Evolutionary conservation across 768 basidiomycete species (phyloP), one percentile per base, ranked within the genome.

Genomic region (Leccinum arenicola): DNA sequence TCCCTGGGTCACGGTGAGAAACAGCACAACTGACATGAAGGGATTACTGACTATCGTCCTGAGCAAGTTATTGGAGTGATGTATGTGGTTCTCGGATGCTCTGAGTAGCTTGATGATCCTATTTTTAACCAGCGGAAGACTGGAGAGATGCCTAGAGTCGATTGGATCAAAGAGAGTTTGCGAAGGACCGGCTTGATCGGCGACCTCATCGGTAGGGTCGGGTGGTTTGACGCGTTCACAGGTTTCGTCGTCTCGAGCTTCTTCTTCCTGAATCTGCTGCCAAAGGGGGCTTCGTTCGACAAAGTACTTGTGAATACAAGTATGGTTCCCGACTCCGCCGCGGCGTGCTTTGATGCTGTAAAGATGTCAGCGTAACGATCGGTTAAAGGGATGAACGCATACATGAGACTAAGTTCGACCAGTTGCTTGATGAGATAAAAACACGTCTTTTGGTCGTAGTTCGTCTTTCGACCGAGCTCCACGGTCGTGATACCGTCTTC

Each of bases 381-480:
- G n/a, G 35, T 15, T 0, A 35, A 36, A 43, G 12, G 49, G 57
- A 54, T 25, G 50, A 40, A 29, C 17, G 64, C 87, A 55, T 78
- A 90, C 89, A 94, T 82, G 43, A 91, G 77, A 66, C 83, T 85
- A 55, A 95, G 77, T 54, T 87, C 85, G 3, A 86, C 78, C 17
- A 95, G 77, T 64, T 91, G 86, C 63, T 85, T 84, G 58, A 93
- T 83, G 58, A 93, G 83, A 73, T 95, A 95, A 70, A 91, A 92
- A 62, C 91, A 91, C 2, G 90, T 89, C 73, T 94, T 95, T 69
- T 91, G 91, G 68, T 94, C 93, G 66, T 95, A 93, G 52, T 83
- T 84, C 10, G 93, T 87, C 66, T 83, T 79, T 64, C 84, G 84
- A 25, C 90, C 89, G 14, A 96, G 79, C 33, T 89, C 83, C 12